Evolutionary conservation across 768 basidiomycete species (phyloP).

Genomic region (Termitomyces sp.): DNA sequence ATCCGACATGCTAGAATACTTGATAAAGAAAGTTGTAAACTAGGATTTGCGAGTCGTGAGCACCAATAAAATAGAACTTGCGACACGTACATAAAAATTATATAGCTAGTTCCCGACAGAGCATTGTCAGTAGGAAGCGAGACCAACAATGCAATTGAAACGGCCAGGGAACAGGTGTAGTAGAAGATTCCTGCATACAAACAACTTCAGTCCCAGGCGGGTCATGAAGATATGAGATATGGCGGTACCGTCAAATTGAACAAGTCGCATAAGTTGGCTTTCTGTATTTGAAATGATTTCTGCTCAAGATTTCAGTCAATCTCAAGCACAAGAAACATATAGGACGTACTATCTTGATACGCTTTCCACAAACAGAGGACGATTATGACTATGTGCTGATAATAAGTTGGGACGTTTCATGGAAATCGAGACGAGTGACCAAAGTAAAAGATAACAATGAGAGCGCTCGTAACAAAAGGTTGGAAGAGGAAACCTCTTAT

Average conservation of each 20-base stretch:
- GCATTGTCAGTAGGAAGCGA: not conserved
- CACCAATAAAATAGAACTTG: not conserved
- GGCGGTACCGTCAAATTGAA: constrained; percentile 4
- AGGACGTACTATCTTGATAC: not conserved
- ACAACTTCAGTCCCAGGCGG: not conserved
- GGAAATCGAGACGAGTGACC: not conserved
- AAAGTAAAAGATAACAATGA: not conserved
- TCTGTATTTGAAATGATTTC: not conserved
- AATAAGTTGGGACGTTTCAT: not conserved
- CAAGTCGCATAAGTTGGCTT: not conserved
- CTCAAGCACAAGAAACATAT: not conserved
- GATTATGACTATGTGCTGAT: not conserved
- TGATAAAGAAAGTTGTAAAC: constrained; percentile 1
- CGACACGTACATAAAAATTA: not conserved
- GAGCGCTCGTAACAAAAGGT: not conserved
- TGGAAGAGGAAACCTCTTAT: not conserved
- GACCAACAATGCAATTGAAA: constrained; percentile 1
- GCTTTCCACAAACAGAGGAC: not conserved
- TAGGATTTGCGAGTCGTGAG: not conserved
- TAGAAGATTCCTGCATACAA: not conserved
- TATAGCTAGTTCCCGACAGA: not conserved
- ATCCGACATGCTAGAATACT: constrained; percentile 4
- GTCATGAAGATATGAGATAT: not conserved
- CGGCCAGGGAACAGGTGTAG: not conserved
- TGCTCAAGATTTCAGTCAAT: not conserved